Percentiles rank a stretch among this genome's conserved stretches.
Evolutionary conservation across 2,329 filamentous ascomycete species (phyloP).

Genomic region (Sordariomycetes sp.): DNA sequence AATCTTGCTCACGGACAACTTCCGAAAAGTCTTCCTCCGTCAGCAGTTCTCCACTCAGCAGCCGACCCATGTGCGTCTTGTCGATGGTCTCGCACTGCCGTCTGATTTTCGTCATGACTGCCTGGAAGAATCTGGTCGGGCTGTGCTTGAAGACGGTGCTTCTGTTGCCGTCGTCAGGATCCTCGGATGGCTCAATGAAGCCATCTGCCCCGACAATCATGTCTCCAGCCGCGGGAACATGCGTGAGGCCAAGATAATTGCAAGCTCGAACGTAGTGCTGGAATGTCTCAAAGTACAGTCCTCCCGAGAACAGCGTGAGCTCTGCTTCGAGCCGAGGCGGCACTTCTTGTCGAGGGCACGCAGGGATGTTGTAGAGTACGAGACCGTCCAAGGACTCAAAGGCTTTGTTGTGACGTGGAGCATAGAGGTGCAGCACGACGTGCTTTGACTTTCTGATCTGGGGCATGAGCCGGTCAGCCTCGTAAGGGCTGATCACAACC

Average conservation of each 20-base stretch:
- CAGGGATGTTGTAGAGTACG: constrained; percentile 10
- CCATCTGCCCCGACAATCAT: constrained; percentile 18
- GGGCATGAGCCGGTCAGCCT: constrained; percentile 43
- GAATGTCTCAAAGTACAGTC: constrained; percentile 50
- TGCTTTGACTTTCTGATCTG: constrained; percentile 20
- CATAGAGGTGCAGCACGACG: constrained; percentile 41
- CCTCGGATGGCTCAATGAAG: constrained; percentile 15
- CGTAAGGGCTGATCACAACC: constrained; percentile 43
- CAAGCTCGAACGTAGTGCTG: constrained; percentile 45
- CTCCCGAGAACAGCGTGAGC: constrained; percentile 59
- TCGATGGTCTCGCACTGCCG: constrained; percentile 21
- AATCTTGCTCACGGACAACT: too few species aligned
- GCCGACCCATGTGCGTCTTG: constrained; percentile 23
- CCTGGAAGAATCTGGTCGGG: constrained; percentile 16
- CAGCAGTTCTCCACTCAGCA: background rate
- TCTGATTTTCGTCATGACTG: constrained; percentile 19
- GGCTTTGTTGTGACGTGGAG: constrained; percentile 29
- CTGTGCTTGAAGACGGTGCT: constrained; percentile 8
- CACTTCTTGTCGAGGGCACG: background rate
- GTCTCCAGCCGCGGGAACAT: too few species aligned
- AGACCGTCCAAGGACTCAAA: constrained; percentile 9
- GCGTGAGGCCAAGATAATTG: constrained; percentile 41
- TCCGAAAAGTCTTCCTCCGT: background rate
- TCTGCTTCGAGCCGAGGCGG: constrained; percentile 24
- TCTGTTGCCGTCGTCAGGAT: too few species aligned